Base-by-base conservation (phyloP, 768 basidiomycete species). In the Rhodotorula paludigena region DNA sequence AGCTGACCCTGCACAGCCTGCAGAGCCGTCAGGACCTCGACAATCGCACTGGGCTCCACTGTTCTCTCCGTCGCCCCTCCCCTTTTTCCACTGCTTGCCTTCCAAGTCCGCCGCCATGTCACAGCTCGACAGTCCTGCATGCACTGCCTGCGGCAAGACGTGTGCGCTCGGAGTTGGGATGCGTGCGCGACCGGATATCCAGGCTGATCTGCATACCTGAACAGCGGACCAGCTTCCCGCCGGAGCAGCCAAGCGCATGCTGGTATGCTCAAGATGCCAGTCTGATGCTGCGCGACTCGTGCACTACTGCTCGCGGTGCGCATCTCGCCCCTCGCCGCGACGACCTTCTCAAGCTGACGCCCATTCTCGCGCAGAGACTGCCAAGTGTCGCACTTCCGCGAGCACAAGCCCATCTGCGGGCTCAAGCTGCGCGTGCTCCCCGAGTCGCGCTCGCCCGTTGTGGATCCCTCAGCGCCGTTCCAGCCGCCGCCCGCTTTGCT, bases 401-500 rank as follows among this genome's bases (percentile, higher is more conserved):
- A 3, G 3, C 61, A 62, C 52, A 54, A 55, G 21, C n/a, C 61
- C 1, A 47, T 7, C 2, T 62, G 61, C 61, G 61, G 61, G 35
- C 0, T 62, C 42, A 23, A 39, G 20, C 33, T 55, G 25, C 35
- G 42, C 25, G 21, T n/a, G 15, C 20, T n/a, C 28, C 18, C 61
- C 32, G n/a, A 30, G 42, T 10, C 20, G 18, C 41, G 44, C 42
- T 15, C 62, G 25, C 10, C 39, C 41, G 32, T 38, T 30, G 36
- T 25, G 36, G 39, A 54, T 30, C 42, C 49, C 6, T 2, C 36
- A 32, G 52, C 63, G n/a, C 6, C 35, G 11, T 45, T 62, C 44
- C 51, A 49, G 32, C 60, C 66, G 11, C 44, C 66, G 1, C 35
- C 30, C 28, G 60, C 60, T 10, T 42, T 68, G 14, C 35, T 68